Conservation (phyloP, 2,329 filamentous ascomycete genomes). For the Alternaria viburni region DNA sequence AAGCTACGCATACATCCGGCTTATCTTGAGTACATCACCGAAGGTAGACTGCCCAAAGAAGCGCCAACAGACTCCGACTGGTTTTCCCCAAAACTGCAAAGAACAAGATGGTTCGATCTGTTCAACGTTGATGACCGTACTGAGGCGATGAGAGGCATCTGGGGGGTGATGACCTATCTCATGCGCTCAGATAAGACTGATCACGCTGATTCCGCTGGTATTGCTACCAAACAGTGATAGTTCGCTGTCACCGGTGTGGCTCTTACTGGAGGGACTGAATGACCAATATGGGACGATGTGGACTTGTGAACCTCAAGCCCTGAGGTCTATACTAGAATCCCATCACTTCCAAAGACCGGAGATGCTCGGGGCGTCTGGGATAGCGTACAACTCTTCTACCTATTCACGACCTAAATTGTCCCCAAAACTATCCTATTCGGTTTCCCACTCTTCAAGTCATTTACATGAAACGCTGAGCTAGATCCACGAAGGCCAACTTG, state of each 20-base stretch:
- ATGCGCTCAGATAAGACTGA: slow-evolving; percentile 34
- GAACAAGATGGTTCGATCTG: slow-evolving; percentile 66
- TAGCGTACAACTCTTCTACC: background rate
- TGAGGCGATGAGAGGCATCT: slow-evolving; percentile 63
- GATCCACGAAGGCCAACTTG: background rate
- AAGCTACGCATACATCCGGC: slow-evolving; percentile 63
- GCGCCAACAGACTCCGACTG: slow-evolving; percentile 47
- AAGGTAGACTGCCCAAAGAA: slow-evolving; percentile 45
- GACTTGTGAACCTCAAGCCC: background rate
- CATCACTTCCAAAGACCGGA: background rate
- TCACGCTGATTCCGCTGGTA: slow-evolving; percentile 1
- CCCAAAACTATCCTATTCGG: background rate
- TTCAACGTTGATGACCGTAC: slow-evolving; percentile 60
- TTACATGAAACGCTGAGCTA: slow-evolving; percentile 4
- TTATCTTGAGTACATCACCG: slow-evolving; percentile 62
- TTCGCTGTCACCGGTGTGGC: background rate
- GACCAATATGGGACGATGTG: background rate
- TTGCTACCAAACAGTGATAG: slow-evolving; percentile 8
- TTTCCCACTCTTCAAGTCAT: background rate
- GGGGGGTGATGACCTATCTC: slow-evolving; percentile 64
- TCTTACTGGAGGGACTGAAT: background rate
- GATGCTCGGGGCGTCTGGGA: background rate
- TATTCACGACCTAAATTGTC: background rate
- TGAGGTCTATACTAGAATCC: background rate
- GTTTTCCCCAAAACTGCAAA: slow-evolving; percentile 60